phyloP scores from a whole-genome alignment of 1,284 basidiomycete genomes.

The Spongispora temasekensis region DNA sequence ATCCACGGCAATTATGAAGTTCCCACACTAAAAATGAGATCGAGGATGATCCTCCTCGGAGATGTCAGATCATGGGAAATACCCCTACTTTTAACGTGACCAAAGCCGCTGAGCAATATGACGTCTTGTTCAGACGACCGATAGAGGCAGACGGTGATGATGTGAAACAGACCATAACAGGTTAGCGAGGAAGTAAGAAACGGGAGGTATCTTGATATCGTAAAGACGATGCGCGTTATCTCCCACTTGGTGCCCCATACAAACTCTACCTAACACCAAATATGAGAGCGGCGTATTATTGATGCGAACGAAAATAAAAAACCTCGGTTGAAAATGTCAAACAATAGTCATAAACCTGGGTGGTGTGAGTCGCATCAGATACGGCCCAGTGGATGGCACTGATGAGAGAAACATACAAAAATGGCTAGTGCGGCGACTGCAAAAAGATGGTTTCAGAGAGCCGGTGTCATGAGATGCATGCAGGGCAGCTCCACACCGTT shows the following conservation, averaged over 20 bases:
- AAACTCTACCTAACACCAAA: constrained; percentile 15
- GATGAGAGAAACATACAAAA: constrained; percentile 16
- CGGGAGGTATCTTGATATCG: constrained; percentile 29
- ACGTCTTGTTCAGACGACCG: not conserved
- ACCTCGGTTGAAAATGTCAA: constrained; percentile 25
- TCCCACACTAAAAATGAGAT: constrained; percentile 18
- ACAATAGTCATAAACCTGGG: constrained; percentile 24
- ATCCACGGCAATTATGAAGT: constrained; percentile 18
- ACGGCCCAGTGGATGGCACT: not conserved
- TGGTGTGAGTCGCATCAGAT: not conserved
- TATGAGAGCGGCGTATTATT: constrained; percentile 10
- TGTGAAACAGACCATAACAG: constrained; percentile 17
- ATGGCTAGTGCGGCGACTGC: constrained; percentile 23
- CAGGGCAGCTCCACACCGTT: too few species aligned
- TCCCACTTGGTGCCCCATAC: constrained; percentile 31
- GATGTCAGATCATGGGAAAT: not conserved
- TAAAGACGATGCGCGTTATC: constrained; percentile 24
- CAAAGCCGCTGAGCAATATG: constrained; percentile 11
- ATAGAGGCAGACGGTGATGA: not conserved
- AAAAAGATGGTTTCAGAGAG: not conserved
- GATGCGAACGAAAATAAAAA: not conserved
- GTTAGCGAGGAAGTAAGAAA: constrained; percentile 16
- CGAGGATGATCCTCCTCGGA: not conserved
- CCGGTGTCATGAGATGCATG: too few species aligned
- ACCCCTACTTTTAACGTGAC: constrained; percentile 8